phyloP scores from a whole-genome alignment of 2,329 filamentous ascomycete species.

The Lasiodiplodia hormozganensis region DNA sequence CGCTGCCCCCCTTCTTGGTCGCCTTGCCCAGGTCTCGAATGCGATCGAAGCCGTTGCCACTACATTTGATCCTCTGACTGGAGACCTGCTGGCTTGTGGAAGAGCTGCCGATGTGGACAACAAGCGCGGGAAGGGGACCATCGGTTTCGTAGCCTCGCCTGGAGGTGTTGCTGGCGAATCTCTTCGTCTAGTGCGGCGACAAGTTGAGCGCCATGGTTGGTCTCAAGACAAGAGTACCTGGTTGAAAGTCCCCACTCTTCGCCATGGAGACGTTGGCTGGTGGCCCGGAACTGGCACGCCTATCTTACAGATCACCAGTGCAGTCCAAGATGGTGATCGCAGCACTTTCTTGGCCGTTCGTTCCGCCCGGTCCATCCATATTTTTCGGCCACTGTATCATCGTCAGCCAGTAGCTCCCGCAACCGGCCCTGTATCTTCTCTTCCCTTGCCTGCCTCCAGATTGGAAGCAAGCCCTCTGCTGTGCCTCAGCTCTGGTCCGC shows the following conservation, averaged over 20 bases:
- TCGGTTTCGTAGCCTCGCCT: conserved; percentile 43
- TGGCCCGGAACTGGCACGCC: conserved; percentile 64
- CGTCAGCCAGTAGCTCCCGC: conserved; percentile 31
- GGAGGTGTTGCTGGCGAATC: conserved; percentile 58
- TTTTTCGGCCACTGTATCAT: conserved; percentile 52
- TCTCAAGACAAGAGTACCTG: conserved; percentile 52
- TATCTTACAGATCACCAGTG: conserved; percentile 63
- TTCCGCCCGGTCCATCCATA: conserved; percentile 35
- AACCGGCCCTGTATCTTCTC: conserved; percentile 24
- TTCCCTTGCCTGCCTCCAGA: conserved; percentile 51
- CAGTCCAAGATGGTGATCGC: conserved; percentile 49
- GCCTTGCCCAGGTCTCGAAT: conserved; percentile 40
- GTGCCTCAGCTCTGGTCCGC: conserved; percentile 59
- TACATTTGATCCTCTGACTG: conserved; percentile 49
- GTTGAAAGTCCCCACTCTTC: conserved; percentile 56
- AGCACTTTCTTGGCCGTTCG: conserved; percentile 60
- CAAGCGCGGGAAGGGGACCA: conserved; percentile 37
- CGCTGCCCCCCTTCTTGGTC: conserved; percentile 35
- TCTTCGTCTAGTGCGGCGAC: conserved; percentile 62
- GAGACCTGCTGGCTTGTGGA: conserved; percentile 63
- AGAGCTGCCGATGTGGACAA: conserved; percentile 56
- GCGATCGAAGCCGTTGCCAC: conserved; percentile 39
- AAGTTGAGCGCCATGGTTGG: conserved; percentile 64
- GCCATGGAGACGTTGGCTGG: conserved; percentile 54
- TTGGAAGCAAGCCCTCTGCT: conserved; percentile 65